These are phyloP conservation scores for Russula emetica DNA, from an alignment of 768 basidiomycete species.

Conservation along the genomic window DNA sequence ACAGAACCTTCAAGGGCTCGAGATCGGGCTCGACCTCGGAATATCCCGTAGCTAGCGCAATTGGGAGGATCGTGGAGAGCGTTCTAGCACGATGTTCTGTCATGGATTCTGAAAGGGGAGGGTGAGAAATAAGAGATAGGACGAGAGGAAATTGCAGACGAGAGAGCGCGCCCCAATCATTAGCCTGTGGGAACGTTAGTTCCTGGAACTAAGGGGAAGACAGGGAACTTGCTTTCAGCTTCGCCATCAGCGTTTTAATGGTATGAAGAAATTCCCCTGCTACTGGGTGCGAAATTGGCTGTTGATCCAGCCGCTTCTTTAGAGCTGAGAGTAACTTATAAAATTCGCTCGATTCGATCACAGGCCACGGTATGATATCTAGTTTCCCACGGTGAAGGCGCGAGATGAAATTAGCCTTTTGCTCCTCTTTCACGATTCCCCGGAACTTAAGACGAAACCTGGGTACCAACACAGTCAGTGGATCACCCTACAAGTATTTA, in stretches of 20 bases:
- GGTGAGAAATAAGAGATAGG: background rate
- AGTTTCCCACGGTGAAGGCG: conserved; percentile 53
- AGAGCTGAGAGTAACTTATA: conserved; percentile 50
- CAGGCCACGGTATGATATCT: conserved; percentile 62
- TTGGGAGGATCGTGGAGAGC: conserved; percentile 41
- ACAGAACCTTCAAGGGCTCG: conserved; percentile 48
- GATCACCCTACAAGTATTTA: background rate
- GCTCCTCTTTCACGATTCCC: conserved; percentile 59
- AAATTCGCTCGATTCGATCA: conserved; percentile 59
- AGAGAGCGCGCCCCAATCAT: conserved; percentile 62
- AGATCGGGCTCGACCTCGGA: conserved; percentile 43
- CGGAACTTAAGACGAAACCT: conserved; percentile 57
- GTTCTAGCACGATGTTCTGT: conserved; percentile 42
- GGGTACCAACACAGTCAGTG: background rate
- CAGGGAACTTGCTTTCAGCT: conserved; percentile 47
- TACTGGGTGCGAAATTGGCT: conserved; percentile 44
- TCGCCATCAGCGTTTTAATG: conserved; percentile 64
- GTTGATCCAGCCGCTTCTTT: conserved; percentile 46
- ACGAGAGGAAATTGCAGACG: conserved; percentile 39
- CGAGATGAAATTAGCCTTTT: conserved; percentile 58
- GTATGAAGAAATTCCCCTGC: conserved; percentile 54
- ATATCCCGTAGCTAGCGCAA: conserved; percentile 47
- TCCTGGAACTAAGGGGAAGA: background rate
- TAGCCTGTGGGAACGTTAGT: conserved; percentile 38
- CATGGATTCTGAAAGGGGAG: conserved; percentile 41